A percentile compares a stretch with the other conserved stretches of the same genome.
Evolutionary conservation across 495 filamentous ascomycete genomes (phyloP).

Genomic region (Hypoxylon fragiforme): DNA sequence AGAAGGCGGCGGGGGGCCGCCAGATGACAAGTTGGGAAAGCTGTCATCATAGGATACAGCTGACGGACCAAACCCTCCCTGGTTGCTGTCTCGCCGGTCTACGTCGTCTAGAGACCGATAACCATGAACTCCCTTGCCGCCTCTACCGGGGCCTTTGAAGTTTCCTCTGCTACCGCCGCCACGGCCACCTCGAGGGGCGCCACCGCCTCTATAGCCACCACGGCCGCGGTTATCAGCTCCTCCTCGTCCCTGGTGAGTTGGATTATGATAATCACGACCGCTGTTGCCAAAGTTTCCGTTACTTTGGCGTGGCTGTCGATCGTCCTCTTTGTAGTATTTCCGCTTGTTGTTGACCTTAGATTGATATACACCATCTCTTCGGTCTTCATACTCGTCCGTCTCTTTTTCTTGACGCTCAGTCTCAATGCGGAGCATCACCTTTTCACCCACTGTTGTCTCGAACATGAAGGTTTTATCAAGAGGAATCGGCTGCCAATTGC

Average conservation of each 20-base stretch:
- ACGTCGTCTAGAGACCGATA: conserved; percentile 55
- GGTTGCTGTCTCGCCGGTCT: conserved; percentile 41
- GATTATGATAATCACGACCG: conserved; percentile 44
- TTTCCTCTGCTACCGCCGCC: conserved; percentile 24
- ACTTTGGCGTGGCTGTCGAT: conserved; percentile 40
- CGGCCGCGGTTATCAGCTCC: conserved; percentile 50
- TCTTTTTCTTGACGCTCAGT: conserved; percentile 61
- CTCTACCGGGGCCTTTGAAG: conserved; percentile 33
- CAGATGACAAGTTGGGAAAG: conserved; percentile 28
- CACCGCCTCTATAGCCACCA: conserved; percentile 38
- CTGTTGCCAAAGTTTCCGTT: conserved; percentile 39
- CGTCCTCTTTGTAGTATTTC: conserved; percentile 56
- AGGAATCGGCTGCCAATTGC: conserved; percentile 78
- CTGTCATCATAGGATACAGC: conserved; percentile 48
- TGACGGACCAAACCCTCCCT: conserved; percentile 38
- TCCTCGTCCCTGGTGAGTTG: conserved; percentile 51
- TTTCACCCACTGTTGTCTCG: conserved; percentile 83
- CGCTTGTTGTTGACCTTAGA: conserved; percentile 61
- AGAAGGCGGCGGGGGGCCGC: conserved; percentile 14
- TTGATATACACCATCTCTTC: conserved; percentile 59
- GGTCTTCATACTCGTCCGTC: conserved; percentile 61
- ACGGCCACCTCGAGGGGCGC: conserved; percentile 25
- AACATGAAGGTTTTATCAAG: conserved; percentile 68
- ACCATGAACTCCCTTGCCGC: conserved; percentile 45
- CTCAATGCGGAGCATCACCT: conserved; percentile 78